Conservation (phyloP, 2,329 filamentous ascomycete species). For the Sporothrix pseudoabietina region DNA sequence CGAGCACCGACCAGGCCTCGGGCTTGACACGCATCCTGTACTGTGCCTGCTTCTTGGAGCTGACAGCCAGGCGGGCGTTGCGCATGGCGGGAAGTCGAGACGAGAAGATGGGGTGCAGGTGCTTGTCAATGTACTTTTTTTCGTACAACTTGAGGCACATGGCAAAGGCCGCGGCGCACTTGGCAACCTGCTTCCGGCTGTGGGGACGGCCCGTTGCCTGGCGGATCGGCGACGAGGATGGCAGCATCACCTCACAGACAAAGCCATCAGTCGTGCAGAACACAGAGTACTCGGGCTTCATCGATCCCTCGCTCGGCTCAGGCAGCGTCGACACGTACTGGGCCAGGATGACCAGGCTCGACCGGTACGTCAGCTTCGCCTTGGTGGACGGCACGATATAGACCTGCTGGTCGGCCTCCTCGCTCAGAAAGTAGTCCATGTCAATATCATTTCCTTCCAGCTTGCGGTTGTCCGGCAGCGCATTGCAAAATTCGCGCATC, state of each 20-base stretch:
- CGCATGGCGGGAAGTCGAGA: conserved; percentile 77
- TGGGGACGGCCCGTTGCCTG: conserved; percentile 65
- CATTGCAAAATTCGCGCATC: conserved; percentile 75
- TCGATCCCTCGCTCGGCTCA: conserved; percentile 44
- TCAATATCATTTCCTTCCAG: conserved; percentile 62
- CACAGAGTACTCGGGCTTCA: conserved; percentile 63
- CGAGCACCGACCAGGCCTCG: conserved; percentile 63
- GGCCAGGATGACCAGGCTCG: conserved; percentile 70
- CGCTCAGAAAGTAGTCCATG: conserved; percentile 57
- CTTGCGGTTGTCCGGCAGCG: conserved; percentile 73
- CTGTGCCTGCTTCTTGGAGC: conserved; percentile 69
- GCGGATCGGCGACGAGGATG: conserved; percentile 70
- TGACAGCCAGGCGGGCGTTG: conserved; percentile 85
- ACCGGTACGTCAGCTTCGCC: conserved; percentile 76
- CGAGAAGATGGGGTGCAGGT: conserved; percentile 72
- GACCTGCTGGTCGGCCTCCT: conserved; percentile 52
- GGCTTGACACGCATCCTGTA: conserved; percentile 84
- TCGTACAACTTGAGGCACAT: conserved; percentile 71
- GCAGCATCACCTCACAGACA: conserved; percentile 76
- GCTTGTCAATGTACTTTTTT: conserved; percentile 68
- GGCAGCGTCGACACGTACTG: conserved; percentile 73
- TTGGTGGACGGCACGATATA: conserved; percentile 68
- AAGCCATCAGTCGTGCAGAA: conserved; percentile 56
- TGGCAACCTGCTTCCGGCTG: conserved; percentile 73
- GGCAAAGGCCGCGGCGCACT: conserved; percentile 86